These are phyloP conservation scores for Tripterygium wilfordii DNA, from an alignment of 177 flowering plant genomes.

Conservation along the genomic window DNA sequence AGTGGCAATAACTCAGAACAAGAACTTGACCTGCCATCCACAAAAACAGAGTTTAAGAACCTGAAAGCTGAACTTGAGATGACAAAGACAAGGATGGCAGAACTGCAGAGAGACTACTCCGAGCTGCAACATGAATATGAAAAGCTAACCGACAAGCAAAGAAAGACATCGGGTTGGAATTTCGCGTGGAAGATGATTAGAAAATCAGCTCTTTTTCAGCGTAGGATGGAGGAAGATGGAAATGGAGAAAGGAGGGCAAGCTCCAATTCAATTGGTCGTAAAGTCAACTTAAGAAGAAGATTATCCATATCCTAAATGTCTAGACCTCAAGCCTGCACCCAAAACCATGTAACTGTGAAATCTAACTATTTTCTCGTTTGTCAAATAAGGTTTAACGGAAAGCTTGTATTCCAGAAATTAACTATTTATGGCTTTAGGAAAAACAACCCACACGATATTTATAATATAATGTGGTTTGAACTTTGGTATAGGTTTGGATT, in stretches of 20 bases:
- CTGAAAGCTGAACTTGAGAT: slow-evolving; percentile 55
- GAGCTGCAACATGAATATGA: slow-evolving; percentile 55
- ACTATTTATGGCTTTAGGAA: too few relatives aligned
- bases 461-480: too few relatives aligned
- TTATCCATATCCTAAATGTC: slow-evolving; percentile 21
- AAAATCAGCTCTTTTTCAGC: slow-evolving; percentile 34
- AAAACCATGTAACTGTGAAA: too few relatives aligned
- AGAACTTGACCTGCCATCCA: slow-evolving; percentile 30
- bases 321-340: not conserved
- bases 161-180: slow-evolving; percentile 31
- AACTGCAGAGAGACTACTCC: slow-evolving; percentile 49
- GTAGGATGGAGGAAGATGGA: slow-evolving; percentile 28
- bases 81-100: slow-evolving; percentile 40
- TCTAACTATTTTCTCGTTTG: too few relatives aligned
- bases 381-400: too few relatives aligned
- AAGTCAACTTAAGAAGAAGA: slow-evolving; percentile 26
- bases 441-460: too few relatives aligned
- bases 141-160: slow-evolving; percentile 37
- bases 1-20: slow-evolving; percentile 24
- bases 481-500: too few relatives aligned
- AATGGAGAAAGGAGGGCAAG: slow-evolving; percentile 17
- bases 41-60: slow-evolving; percentile 38
- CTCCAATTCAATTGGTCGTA: slow-evolving; percentile 5
- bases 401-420: too few relatives aligned
- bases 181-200: slow-evolving; percentile 57